Base-by-base conservation (phyloP, 1,139 yeast species). In the Sugiyamaella sp. region DNA sequence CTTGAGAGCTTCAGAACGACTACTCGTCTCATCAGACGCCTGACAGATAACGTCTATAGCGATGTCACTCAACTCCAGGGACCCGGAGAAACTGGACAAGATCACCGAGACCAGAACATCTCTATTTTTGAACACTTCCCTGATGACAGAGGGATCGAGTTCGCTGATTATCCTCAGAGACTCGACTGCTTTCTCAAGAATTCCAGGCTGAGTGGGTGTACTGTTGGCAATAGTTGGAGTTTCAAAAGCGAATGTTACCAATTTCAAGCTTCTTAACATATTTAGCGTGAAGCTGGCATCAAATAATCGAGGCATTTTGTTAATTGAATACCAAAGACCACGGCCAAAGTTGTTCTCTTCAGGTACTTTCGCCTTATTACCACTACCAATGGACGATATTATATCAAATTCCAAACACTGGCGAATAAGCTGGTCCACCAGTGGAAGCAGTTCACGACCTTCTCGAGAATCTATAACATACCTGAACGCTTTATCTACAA, bases 41-140 rank as follows among this genome's bases (percentile, higher is more conserved):
- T 88, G 93, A 62, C 86, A 85, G 4, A 90, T 66, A 21, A 89
- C 76, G 59, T 86, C 87, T 14, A 87, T 78, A 1, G 95, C 86
- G 1, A 86, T 79, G 63, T 52, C 56, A 44, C 57, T 46, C 16
- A 57, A 50, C 14, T 52, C 47, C 6, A 29, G 39, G 29, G 51
- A 38, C n/a, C 55, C 51, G 10, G 59, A 52, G 41, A 52, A 59
- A 21, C 54, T 39, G 0, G 53, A 24, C 8, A 59, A 48, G 16
- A 57, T 50, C n/a, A 54, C 17, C 1, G 51, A 27, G 4, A 40
- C 29, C 22, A 54, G 33, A 27, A 33, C 45, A 10, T 47, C 56
- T 10, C 14, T 32, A 33, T 49, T 40, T 3, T 14, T 12, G 9
- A 52, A 21, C 9, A 41, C 39, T 19, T 46, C 29, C 27, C 43